Base-by-base conservation (phyloP, 371 early-diverging fungal genomes). In the Mucor plumbeus region DNA sequence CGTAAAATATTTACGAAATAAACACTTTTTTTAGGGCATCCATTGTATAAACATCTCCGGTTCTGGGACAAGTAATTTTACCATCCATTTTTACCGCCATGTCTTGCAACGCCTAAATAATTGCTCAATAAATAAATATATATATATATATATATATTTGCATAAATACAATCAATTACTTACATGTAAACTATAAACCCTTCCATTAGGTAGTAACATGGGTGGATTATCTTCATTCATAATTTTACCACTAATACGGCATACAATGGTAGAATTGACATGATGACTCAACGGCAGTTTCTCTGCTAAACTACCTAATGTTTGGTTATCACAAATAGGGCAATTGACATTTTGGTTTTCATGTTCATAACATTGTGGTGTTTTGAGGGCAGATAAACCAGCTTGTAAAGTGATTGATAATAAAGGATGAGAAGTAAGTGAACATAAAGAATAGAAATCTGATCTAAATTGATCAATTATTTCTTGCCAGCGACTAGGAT, bases 201-300 rank as follows among this genome's bases (percentile, higher is more conserved):
- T 87, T 44, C 98, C 98, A 76, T 98, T 97, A 13, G 97, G 98
- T 66, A 98, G 79, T 7, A 92, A 89, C 94, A 99, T 90, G 0
- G 97, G 97, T 50, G 93, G 90, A 68, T 99, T 99, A 76, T 95
- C 89, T 71, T 94, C 98, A 70, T 97, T 90, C 94, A 97, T 97
- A 31, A 92, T 90, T 36, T 77, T 80, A 19, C 96, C 96, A 34
- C 92, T 90, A 31, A 97, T 88, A 15, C 94, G 87, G 78, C 98
- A 98, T 13, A 97, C 97, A 34, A 97, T 79, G 10, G 91, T 93
- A 1, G 95, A 95, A 78, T 96, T 97, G 59, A 92, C 91, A 71
- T 97, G 97, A 74, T 98, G 97, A 54, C 94, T 90, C 63, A 90
- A 80, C 4, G 99, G 98, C 34, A 99, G 77, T 11, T 84, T 80